These are phyloP conservation scores for Globisporangium emineosum DNA, from an alignment of 352 stramenopile species.

Conservation along the genomic window DNA sequence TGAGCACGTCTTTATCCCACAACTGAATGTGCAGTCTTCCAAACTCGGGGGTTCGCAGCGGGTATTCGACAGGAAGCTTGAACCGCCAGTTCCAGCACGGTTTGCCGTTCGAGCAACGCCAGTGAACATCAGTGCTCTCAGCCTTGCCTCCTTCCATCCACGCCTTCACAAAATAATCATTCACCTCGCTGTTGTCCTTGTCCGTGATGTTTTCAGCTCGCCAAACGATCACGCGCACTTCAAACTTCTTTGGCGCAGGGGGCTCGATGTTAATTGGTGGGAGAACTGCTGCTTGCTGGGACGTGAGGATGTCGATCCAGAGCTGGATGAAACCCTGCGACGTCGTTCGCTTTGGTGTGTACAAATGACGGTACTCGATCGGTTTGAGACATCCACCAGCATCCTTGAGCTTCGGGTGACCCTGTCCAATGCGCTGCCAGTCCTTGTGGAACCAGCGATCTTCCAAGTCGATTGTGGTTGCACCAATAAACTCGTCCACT, in stretches of 20 bases:
- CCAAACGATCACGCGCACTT: conserved; percentile 90
- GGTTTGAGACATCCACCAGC: conserved; percentile 59
- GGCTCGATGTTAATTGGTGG: conserved; percentile 68
- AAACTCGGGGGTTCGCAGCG: conserved; percentile 71
- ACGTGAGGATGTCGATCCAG: conserved; percentile 90
- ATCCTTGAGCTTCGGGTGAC: conserved; percentile 21
- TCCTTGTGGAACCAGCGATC: conserved; percentile 91
- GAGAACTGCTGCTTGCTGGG: conserved; percentile 57
- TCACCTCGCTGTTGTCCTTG: conserved; percentile 74
- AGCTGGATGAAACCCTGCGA: conserved; percentile 74
- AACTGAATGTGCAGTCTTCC: conserved; percentile 88
- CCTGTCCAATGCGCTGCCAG: conserved; percentile 65
- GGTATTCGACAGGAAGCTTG: conserved; percentile 85
- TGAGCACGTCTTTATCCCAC: conserved; percentile 92
- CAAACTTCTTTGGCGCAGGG: conserved; percentile 64
- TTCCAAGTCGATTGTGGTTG: conserved; percentile 90
- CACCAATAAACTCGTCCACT: conserved; percentile 86
- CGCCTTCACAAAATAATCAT: conserved; percentile 91
- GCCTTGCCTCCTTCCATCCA: conserved; percentile 79
- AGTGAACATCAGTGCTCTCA: conserved; percentile 88
- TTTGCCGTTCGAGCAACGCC: conserved; percentile 88
- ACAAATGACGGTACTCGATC: conserved; percentile 87
- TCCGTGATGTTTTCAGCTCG: conserved; percentile 80
- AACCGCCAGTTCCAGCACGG: conserved; percentile 92
- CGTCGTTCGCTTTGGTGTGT: conserved; percentile 59